Base-by-base conservation (phyloP, 306 rosid species). In the Rubus idaeus region DNA sequence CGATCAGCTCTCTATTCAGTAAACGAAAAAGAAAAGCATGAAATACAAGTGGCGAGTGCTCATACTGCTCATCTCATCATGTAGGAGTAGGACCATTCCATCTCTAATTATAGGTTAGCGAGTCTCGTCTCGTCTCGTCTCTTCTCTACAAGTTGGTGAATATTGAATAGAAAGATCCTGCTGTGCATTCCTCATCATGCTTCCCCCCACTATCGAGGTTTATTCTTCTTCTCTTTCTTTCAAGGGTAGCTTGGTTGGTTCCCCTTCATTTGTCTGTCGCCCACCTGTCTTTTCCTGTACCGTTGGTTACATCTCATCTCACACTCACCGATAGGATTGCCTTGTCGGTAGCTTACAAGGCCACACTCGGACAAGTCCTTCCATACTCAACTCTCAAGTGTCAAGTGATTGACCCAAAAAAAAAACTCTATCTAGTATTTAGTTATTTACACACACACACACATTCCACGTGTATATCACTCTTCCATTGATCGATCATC, bases 241-340 rank as follows among this genome's bases (percentile, higher is more conserved):
- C 67, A 62, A 35, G 7, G 6, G 26, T n/a, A n/a, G 4, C 53
- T 49, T 11, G 42, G 42, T 57, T 73, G 76, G 51, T 63, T 70
- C 82, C 73, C 62, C 71, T n/a, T 70, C 70, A 53, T 82, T 62
- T 83, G 87, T 86, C 74, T 86, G 98, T 87, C 79, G 71, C 86
- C 93, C 92, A 88, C 91, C 96, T 91, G 94, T 87, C 84, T 4
- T 62, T n/a, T 35, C 51, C 70, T 85, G 7, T 76, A 81, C 89
- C 92, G 85, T 88, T 75, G 47, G 79, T 79, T 84, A 42, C 75
- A 80, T 88, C 84, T 74, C 39, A 30, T 42, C 46, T 4, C 45
- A 14, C 17, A 64, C 69, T 49, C 41, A 60, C 65, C 11, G 67
- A 62, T 39, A 46, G 21, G 12, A 11, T 35, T 9, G 9, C 70